Percentiles rank a stretch among this genome's conserved stretches.
Evolutionary conservation across 148 eudicot genomes (phyloP).

Genomic region (Rhododendron griersonianum): DNA sequence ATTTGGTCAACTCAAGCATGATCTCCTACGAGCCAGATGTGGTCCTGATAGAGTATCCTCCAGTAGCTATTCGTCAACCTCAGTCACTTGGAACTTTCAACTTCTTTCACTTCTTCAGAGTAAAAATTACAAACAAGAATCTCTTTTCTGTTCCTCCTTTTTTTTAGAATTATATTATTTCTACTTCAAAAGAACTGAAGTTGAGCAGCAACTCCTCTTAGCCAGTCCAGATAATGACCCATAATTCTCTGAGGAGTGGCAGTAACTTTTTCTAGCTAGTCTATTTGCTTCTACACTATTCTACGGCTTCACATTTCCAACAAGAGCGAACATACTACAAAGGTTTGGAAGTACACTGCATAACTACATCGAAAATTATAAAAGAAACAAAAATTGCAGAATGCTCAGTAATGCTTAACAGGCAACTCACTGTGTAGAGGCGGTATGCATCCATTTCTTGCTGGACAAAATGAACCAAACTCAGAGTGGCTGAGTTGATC

Average conservation of each 20-base stretch:
- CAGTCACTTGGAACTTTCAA: not conserved
- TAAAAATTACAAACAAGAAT: not conserved
- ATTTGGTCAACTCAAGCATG: not conserved
- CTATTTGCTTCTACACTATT: not conserved
- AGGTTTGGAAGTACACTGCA: not conserved
- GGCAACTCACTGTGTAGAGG: slow-evolving; percentile 66
- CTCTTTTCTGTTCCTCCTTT: not conserved
- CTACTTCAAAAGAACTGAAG: not conserved
- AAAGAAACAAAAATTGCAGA: not conserved
- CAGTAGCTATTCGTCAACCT: not conserved
- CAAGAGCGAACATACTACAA: not conserved
- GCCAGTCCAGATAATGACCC: no score
- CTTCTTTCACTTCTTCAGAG: not conserved
- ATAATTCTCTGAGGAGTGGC: not conserved
- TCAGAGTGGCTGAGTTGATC: slow-evolving; percentile 95
- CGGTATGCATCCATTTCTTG: slow-evolving; percentile 97
- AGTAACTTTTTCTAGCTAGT: not conserved
- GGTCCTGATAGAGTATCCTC: not conserved
- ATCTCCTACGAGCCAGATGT: not conserved
- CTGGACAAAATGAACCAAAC: slow-evolving; percentile 86
- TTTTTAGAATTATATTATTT: not conserved
- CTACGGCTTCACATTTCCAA: not conserved
- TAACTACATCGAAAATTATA: not conserved
- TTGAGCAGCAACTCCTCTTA: not conserved
- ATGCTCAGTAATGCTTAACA: not conserved